Base-by-base conservation (phyloP, 805 yeast genomes). In the Candida argentea region DNA sequence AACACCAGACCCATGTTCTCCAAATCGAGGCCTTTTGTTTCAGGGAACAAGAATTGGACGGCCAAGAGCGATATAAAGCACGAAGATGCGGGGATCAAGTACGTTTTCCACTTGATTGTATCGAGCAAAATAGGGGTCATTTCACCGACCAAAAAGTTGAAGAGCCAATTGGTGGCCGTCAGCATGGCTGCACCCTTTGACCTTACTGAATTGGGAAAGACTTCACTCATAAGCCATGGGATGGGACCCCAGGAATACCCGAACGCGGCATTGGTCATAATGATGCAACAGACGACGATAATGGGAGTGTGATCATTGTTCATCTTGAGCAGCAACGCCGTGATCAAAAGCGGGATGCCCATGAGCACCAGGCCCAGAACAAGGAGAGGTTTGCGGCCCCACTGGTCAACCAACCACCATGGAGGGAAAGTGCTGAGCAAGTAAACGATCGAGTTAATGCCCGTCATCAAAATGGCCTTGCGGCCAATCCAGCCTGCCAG, bases 231-330 rank as follows among this genome's bases (percentile, higher is more conserved):
- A 23, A 79, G 55, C 95, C 95, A 85, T 8, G 94, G 94, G 30
- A 86, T 76, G 3, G 95, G 94, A 6, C 95, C 96, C 94, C 95
- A 87, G 30, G 89, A 76, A 44, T 73, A 75, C 11, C 95, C 95
- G 55, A 86, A 86, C 3, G 76, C 74, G 2, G 93, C 82, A 45
- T 84, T 86, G 59, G 76, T 83, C 10, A 83, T 55, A 30, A 86
- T 68, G 11, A 86, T 94, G 43, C 80, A 73, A 2, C 70, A 44
- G 2, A 85, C 95, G 19, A 85, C 94, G 35, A 73, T 49, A 11
- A 64, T 61, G 7, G 94, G 80, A 3, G 94, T 82, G 32, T 60
- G 51, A 5, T 30, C 34, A 36, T 58, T 50, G 36, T 58, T 35
- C 29, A 57, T 32, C 33, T 34, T 46, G 19, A 61, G 43, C 7